A percentile compares a stretch with the other conserved stretches of the same genome.
Conservation (phyloP, 2,329 filamentous ascomycete species). For the Aspergillus ibericus region DNA sequence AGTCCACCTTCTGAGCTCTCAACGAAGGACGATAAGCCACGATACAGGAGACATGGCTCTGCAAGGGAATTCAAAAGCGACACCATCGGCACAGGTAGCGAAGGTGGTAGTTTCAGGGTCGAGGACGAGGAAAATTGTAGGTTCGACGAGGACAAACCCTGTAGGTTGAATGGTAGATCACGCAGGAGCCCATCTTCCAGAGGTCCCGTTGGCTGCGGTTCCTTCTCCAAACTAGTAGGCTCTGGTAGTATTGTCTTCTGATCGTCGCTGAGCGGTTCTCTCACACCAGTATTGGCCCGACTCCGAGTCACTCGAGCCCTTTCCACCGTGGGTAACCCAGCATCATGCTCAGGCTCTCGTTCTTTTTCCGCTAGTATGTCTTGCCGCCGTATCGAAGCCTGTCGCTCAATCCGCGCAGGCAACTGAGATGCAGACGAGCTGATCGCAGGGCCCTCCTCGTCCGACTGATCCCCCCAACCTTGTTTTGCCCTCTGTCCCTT, state of each 20-base stretch:
- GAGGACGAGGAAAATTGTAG: conserved; percentile 71
- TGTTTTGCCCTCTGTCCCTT: conserved; percentile 27
- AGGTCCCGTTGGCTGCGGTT: conserved; percentile 57
- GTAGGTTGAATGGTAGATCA: conserved; percentile 88
- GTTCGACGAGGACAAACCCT: conserved; percentile 85
- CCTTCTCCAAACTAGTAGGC: conserved; percentile 19
- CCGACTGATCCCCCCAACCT: conserved; percentile 27
- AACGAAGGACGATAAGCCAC: conserved; percentile 75
- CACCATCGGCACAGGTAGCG: conserved; percentile 78
- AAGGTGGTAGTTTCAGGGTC: conserved; percentile 72
- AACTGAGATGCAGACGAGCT: conserved; percentile 44
- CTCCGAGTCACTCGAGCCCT: conserved; percentile 15
- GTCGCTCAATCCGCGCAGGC: conserved; percentile 28
- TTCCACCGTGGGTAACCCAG: conserved; percentile 8
- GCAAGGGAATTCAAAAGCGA: conserved; percentile 86
- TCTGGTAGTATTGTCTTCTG: conserved; percentile 12
- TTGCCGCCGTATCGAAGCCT: conserved; percentile 24
- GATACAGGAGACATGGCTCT: conserved; percentile 91
- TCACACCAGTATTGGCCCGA: conserved; percentile 20
- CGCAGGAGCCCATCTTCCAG: conserved; percentile 67
- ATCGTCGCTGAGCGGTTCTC: conserved; percentile 20
- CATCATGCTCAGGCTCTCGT: conserved; percentile 19
- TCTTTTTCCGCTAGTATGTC: conserved; percentile 24
- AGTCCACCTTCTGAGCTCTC: conserved; percentile 78
- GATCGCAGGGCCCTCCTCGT: conserved; percentile 40